phyloP scores from a whole-genome alignment of 441 rosid species.

The Sinapis alba region DNA sequence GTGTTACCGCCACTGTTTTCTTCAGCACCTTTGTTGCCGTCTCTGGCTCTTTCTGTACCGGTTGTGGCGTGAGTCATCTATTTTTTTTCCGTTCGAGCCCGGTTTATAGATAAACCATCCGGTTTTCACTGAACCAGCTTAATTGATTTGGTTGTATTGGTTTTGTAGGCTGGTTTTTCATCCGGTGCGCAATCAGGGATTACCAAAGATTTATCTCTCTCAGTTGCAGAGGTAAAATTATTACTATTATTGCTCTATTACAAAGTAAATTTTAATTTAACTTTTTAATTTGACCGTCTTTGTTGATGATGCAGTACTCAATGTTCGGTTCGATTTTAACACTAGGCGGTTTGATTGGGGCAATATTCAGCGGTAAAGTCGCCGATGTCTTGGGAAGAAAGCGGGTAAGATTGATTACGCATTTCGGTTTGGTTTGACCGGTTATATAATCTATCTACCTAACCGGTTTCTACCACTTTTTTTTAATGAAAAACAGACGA shows the following conservation, averaged over 20 bases:
- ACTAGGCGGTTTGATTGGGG: slow-evolving; percentile 45
- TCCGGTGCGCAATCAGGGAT: slow-evolving; percentile 42
- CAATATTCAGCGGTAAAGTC: slow-evolving; percentile 44
- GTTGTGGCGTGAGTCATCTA: slow-evolving; percentile 46
- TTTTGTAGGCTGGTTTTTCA: slow-evolving; percentile 40
- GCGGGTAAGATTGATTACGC: slow-evolving; percentile 16
- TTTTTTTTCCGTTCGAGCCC: not conserved
- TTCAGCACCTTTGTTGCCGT: slow-evolving; percentile 48
- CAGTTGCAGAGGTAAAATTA: slow-evolving; percentile 34
- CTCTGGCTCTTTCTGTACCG: slow-evolving; percentile 48
- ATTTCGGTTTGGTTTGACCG: slow-evolving; percentile 14
- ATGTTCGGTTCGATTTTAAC: slow-evolving; percentile 45
- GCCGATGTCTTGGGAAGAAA: slow-evolving; percentile 44
- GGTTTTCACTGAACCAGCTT: not conserved
- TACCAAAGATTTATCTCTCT: slow-evolving; percentile 40
- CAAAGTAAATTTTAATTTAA: not conserved
- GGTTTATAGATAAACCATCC: not conserved
- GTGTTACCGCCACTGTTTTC: slow-evolving; percentile 40
- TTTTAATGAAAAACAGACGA: slow-evolving; percentile 33
- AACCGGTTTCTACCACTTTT: slow-evolving; percentile 2
- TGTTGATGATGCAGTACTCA: slow-evolving; percentile 32
- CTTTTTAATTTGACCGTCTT: not conserved
- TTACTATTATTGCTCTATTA: not conserved
- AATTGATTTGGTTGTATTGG: slow-evolving; percentile 3
- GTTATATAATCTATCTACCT: slow-evolving; percentile 2